Base-by-base conservation (phyloP, 768 basidiomycete genomes). In the Pholiota molesta region DNA sequence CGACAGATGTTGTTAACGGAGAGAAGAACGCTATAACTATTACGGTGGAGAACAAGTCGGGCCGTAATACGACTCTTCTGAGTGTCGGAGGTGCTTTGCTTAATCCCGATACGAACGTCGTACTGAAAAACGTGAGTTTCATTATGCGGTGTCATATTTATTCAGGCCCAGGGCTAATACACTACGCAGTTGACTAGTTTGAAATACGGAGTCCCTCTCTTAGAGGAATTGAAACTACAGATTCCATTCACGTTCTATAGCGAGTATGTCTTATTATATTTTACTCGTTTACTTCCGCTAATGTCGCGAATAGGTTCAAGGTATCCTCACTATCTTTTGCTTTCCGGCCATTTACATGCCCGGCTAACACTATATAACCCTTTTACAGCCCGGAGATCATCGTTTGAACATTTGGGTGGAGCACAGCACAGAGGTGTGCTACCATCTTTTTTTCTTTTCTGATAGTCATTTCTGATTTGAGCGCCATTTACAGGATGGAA, bases 1-100 rank as follows among this genome's bases (percentile, higher is more conserved):
- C 59, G 47, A n/a, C 68, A 94, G 92, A 93, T 62, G 78, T 94
- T 53, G 86, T 94, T 33, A 95, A 95, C 67, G 92, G 92, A 61
- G 90, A 92, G 79, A 86, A 83, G 70, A 95, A 93, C 71, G 76
- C 82, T 33, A 76, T 95, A 35, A 75, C 75, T 26, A 74, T 95
- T 53, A 74, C 80, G 28, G 79, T 94, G 13, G 91, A 92, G 74
- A 95, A 92, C 75, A 90, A 85, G 72, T 89, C 90, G 11, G 84
- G 83, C 66, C 82, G 81, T 68, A 91, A 93, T 64, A 80, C 90
- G 53, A 91, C 90, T 2, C 76, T 94, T 17, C 72, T 86, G 62
- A 82, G 75, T 66, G 80, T 91, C 61, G 81, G 84, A 56, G 92
- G 89, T 45, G 87, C 90, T 37, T 78, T 94, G 67, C 83, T 86